Evolutionary conservation across 495 filamentous ascomycete species (phyloP), one percentile per base, ranked within the genome.

Genomic region (Aspergillus ostianus): DNA sequence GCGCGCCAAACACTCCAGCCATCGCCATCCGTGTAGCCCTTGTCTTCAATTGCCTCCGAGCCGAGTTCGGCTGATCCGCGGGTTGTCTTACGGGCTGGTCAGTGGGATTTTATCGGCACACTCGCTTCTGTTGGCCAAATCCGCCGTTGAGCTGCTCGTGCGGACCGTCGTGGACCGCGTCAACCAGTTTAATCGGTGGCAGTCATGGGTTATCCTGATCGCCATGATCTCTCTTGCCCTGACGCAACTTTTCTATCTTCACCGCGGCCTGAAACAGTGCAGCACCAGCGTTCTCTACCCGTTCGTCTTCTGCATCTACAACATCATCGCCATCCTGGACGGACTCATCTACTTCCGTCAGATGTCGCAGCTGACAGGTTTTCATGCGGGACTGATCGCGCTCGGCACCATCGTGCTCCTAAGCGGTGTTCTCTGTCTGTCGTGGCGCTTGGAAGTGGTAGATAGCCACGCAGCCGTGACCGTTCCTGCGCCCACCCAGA

Each of bases 251-350:
- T 99, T 95, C 76, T 98, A 93, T 69, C 85, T 99, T 36, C 93
- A 99, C 71, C 84, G 90, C 19, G 94, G 94, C 53, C 80, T 99
- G 58, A 96, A 96, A 69, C 80, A 98, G 46, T 92, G 93, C 72
- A 97, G 92, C 54, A 98, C 94, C 18, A 96, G 91, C 74, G 86
- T 99, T 53, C 84, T 99, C 64, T 99, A 99, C 77, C 94, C 94
- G 6, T 89, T 98, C 66, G 92, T 97, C 41, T 99, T 99, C 76
- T 99, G 94, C 84, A 87, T 97, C 62, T 99, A 98, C 80, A 99
- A 99, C 80, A 97, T 99, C 64, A 93, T 97, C 62, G 95, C 94
- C 59, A 99, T 98, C 63, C 78, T 98, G 60, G 95, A 99, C 75
- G 94, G 94, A 18, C 80, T 99, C 55, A 94, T 99, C 55, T 99